Evolutionary conservation across 2,329 filamentous ascomycete species (phyloP).

Genomic region (Clonostachys sp.): DNA sequence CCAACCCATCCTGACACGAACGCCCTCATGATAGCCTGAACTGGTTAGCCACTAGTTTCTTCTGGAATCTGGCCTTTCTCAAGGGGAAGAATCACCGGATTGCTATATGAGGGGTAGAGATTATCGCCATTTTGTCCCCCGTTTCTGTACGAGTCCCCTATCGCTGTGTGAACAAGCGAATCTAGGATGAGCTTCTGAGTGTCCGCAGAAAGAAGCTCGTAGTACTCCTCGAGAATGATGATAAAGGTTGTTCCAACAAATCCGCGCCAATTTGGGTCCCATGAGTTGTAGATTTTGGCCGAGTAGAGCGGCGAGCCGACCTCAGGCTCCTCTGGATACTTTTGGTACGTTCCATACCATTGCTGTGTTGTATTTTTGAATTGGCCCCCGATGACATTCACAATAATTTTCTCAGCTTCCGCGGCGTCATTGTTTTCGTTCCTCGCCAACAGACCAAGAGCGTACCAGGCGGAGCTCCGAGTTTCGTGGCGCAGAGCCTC

Average conservation of each 20-base stretch:
- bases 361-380: slow-evolving; percentile 46
- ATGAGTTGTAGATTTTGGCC: slow-evolving; percentile 46
- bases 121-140: slow-evolving; percentile 57
- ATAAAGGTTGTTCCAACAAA: slow-evolving; percentile 58
- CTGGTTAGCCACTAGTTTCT: too few species aligned
- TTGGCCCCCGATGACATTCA: slow-evolving; percentile 46
- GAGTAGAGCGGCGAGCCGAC: slow-evolving; percentile 50
- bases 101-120: slow-evolving; percentile 57
- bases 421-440: slow-evolving; percentile 42
- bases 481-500: slow-evolving; percentile 50
- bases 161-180: slow-evolving; percentile 47
- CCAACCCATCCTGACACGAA: slow-evolving; percentile 57
- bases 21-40: slow-evolving; percentile 52
- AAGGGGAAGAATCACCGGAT: slow-evolving; percentile 27
- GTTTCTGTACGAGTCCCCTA: slow-evolving; percentile 58
- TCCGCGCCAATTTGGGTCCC: slow-evolving; percentile 62
- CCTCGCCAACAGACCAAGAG: slow-evolving; percentile 49
- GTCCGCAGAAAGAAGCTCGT: slow-evolving; percentile 30
- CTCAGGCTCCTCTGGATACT: slow-evolving; percentile 51
- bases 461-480: slow-evolving; percentile 54
- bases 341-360: slow-evolving; percentile 53
- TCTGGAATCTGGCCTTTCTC: slow-evolving; percentile 8
- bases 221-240: slow-evolving; percentile 54
- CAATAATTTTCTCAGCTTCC: slow-evolving; percentile 48
- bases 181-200: slow-evolving; percentile 41